Conservation (phyloP, 768 basidiomycete genomes). For the Lanmaoa pseudosensibilis region DNA sequence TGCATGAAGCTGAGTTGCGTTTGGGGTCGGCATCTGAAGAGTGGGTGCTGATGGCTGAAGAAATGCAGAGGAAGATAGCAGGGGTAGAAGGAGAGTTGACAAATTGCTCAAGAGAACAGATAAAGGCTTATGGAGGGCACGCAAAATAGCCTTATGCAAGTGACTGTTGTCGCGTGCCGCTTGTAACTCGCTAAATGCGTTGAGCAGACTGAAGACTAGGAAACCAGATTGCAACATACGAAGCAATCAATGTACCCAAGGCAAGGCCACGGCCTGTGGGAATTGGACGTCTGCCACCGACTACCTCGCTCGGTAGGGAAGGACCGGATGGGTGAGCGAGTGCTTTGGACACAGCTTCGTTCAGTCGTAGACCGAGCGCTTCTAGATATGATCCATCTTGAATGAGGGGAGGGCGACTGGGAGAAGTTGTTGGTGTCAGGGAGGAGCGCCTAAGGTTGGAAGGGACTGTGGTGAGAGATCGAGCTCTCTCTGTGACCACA, state of each 20-base stretch:
- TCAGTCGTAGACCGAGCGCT: conserved; percentile 71
- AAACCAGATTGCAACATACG: conserved; percentile 46
- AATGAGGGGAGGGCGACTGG: conserved; percentile 45
- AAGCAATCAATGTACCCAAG: conserved; percentile 66
- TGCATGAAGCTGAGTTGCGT: conserved; percentile 70
- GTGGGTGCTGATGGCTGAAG: conserved; percentile 50
- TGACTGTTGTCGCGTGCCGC: conserved; percentile 63
- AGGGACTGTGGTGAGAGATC: conserved; percentile 58
- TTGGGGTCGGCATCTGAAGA: conserved; percentile 51
- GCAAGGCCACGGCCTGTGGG: conserved; percentile 71
- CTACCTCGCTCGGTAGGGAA: conserved; percentile 47
- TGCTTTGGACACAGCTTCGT: conserved; percentile 78
- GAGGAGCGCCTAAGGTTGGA: conserved; percentile 61
- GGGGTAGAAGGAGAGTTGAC: conserved; percentile 63
- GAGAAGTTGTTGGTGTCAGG: conserved; percentile 32
- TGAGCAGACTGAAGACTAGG: conserved; percentile 14
- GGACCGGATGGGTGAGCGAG: conserved; percentile 64
- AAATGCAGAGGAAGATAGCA: conserved; percentile 66
- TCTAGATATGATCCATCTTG: conserved; percentile 84
- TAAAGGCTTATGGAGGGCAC: conserved; percentile 72
- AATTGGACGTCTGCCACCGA: conserved; percentile 69
- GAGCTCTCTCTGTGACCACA: conserved; percentile 43
- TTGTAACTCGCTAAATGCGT: conserved; percentile 58
- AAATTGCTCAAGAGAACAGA: conserved; percentile 73
- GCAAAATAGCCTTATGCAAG: conserved; percentile 66